Percentiles rank a stretch among this genome's conserved stretches.
phyloP scores from a whole-genome alignment of 2,329 filamentous ascomycete genomes.

The Ophiostoma sp. region DNA sequence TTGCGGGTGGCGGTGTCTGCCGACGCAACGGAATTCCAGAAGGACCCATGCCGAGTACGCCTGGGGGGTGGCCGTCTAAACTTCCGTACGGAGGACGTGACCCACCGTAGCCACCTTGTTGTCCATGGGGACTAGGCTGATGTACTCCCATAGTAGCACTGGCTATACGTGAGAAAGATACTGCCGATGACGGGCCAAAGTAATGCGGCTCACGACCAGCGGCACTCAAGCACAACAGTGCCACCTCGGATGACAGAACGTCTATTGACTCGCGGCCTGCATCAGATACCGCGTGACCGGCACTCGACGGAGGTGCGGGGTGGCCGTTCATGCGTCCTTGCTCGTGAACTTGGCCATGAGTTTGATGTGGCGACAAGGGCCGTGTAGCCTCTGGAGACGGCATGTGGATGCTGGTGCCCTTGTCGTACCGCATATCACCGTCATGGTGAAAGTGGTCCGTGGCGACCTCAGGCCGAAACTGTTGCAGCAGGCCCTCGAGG shows the following conservation, averaged over 20 bases:
- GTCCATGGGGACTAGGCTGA: not conserved
- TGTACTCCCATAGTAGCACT: conserved; percentile 28
- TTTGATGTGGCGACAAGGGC: not conserved
- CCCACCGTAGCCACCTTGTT: not conserved
- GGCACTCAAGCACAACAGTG: conserved; percentile 33
- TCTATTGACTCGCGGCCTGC: conserved; percentile 20
- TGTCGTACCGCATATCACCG: not conserved
- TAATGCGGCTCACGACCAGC: conserved; percentile 37
- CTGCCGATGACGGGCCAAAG: conserved; percentile 33
- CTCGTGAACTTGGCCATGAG: not conserved
- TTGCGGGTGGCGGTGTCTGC: not conserved
- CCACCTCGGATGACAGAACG: conserved; percentile 32
- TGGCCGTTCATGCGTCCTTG: not conserved
- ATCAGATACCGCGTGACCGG: not conserved
- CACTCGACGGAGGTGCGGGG: not conserved
- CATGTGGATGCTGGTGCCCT: not conserved
- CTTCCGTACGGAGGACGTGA: not conserved
- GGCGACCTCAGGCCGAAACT: conserved; percentile 30
- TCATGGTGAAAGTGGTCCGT: conserved; percentile 30
- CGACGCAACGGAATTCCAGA: not conserved
- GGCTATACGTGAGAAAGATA: conserved; percentile 32
- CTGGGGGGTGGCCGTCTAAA: not conserved
- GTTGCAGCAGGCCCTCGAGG: conserved; percentile 33
- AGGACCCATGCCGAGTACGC: not conserved
- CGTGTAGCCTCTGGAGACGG: not conserved